phyloP scores from a whole-genome alignment of 2,329 filamentous ascomycete genomes.

The Ascochyta rabiei region DNA sequence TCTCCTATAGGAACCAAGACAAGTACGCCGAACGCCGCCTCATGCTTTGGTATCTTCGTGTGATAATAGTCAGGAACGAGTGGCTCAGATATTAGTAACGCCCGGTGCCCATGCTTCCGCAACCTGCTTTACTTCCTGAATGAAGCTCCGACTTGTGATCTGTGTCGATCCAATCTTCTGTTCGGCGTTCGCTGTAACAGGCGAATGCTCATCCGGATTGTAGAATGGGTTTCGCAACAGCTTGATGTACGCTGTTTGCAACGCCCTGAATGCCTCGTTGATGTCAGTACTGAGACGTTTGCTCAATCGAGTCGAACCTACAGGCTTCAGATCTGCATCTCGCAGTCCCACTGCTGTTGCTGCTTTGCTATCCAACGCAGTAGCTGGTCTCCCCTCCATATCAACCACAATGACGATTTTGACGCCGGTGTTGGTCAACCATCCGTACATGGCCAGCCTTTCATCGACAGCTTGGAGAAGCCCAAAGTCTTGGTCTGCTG shows the following conservation, averaged over 20 bases:
- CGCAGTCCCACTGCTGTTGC: slow-evolving; percentile 68
- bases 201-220: slow-evolving; percentile 81
- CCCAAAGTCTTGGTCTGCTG: slow-evolving; percentile 82
- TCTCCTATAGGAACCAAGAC: too few species aligned
- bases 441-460: slow-evolving; percentile 90
- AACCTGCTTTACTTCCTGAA: slow-evolving; percentile 81
- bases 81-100: slow-evolving; percentile 61
- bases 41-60: slow-evolving; percentile 33
- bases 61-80: slow-evolving; percentile 13
- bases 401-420: slow-evolving; percentile 91
- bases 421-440: slow-evolving; percentile 93
- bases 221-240: slow-evolving; percentile 95
- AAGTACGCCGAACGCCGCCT: slow-evolving; percentile 30
- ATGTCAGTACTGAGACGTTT: slow-evolving; percentile 8
- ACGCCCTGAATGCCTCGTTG: slow-evolving; percentile 77
- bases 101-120: slow-evolving; percentile 85
- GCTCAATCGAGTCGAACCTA: slow-evolving; percentile 47
- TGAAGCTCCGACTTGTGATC: slow-evolving; percentile 83
- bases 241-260: slow-evolving; percentile 90
- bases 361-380: slow-evolving; percentile 40
- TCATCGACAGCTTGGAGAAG: slow-evolving; percentile 94
- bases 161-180: slow-evolving; percentile 59
- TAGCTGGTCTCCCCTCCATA: slow-evolving; percentile 73
- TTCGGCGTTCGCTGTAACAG: slow-evolving; percentile 57
- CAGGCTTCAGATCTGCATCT: slow-evolving; percentile 86